Evolutionary conservation across 208 protist genomes (phyloP).

Genomic region (Angomonas deanei): DNA sequence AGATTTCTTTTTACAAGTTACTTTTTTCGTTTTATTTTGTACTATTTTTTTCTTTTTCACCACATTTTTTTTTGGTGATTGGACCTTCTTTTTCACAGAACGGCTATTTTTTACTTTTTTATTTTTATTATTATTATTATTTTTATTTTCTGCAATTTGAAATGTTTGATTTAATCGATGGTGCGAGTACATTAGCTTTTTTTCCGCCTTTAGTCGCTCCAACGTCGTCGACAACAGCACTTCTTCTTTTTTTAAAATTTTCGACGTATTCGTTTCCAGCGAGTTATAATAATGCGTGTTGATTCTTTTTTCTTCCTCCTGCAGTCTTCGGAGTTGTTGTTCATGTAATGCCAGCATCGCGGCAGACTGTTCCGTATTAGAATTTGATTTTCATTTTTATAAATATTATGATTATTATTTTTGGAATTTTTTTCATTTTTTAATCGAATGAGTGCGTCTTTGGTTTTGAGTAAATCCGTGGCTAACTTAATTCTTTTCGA

Average conservation of each 20-base stretch:
- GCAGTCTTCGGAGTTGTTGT: too few relatives aligned
- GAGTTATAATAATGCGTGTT: not conserved
- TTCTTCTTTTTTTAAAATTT: not conserved
- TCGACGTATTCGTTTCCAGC: not conserved
- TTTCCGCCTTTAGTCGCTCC: not conserved
- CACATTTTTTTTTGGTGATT: not conserved
- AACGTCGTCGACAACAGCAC: not conserved
- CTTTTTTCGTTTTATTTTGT: not conserved
- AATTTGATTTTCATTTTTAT: not conserved
- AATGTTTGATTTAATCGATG: not conserved
- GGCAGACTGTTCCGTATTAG: not conserved
- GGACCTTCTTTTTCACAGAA: not conserved
- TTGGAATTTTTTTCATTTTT: too few relatives aligned
- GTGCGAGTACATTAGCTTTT: not conserved
- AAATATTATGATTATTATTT: not conserved
- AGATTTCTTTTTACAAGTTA: not conserved
- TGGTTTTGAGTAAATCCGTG: not conserved
- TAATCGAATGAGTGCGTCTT: not conserved
- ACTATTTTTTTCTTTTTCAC: not conserved
- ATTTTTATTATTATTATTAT: slow-evolving; percentile 1
- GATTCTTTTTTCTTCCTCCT: not conserved
- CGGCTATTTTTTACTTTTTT: not conserved
- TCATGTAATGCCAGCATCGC: too few relatives aligned
- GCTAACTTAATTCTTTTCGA: not conserved
- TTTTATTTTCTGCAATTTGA: not conserved